phyloP scores from a whole-genome alignment of 129 eudicot species.

The Dittrichia graveolens region DNA sequence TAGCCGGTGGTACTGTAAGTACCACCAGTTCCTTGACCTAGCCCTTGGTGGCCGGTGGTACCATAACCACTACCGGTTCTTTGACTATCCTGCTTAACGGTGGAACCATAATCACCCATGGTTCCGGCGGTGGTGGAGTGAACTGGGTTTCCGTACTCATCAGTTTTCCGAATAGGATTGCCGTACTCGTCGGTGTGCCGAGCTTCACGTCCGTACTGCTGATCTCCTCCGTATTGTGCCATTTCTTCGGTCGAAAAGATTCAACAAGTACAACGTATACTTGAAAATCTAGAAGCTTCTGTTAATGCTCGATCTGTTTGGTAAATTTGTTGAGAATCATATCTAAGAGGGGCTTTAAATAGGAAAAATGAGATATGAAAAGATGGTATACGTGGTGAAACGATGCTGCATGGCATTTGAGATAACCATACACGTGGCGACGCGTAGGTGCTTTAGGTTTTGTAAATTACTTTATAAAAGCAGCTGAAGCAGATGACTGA shows the following conservation, averaged over 20 bases:
- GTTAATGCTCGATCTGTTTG: slow-evolving; percentile 6
- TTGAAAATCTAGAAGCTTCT: background rate
- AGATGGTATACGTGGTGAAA: slow-evolving; percentile 27
- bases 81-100: slow-evolving; percentile 21
- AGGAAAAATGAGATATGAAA: slow-evolving; percentile 13
- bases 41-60: slow-evolving; percentile 1
- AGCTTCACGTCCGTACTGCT: slow-evolving; percentile 28
- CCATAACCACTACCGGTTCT: background rate
- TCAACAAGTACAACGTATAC: background rate
- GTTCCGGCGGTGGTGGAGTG: slow-evolving; percentile 32
- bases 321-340: slow-evolving; percentile 11
- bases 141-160: slow-evolving; percentile 51
- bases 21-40: background rate
- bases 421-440: slow-evolving; percentile 28
- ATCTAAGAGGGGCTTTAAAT: background rate
- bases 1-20: slow-evolving; percentile 17
- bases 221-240: slow-evolving; percentile 54
- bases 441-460: background rate
- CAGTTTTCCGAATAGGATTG: slow-evolving; percentile 50
- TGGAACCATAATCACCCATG: slow-evolving; percentile 39
- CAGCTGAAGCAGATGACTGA: background rate
- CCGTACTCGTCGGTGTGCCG: slow-evolving; percentile 53
- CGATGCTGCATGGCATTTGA: slow-evolving; percentile 27
- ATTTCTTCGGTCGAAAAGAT: slow-evolving; percentile 22
- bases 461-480: background rate